These are phyloP conservation scores for Pulveroboletus frians DNA, from an alignment of 768 basidiomycete genomes.

Conservation along the genomic window DNA sequence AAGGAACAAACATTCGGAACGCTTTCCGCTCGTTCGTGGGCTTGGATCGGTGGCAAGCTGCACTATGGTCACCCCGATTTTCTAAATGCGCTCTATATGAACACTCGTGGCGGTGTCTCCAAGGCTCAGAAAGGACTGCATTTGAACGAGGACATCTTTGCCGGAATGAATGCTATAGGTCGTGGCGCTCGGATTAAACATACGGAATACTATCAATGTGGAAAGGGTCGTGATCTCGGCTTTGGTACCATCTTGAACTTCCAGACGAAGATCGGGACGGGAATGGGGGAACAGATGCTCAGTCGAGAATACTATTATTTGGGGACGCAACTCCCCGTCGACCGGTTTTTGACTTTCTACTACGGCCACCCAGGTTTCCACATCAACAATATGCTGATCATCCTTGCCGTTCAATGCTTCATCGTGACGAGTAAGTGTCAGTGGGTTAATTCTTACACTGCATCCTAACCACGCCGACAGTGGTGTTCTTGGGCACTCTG, in stretches of 20 bases:
- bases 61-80: slow-evolving; percentile 99
- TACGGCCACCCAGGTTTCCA: slow-evolving; percentile 99
- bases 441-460: not conserved
- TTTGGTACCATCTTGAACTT: slow-evolving; percentile 99
- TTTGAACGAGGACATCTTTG: slow-evolving; percentile 99
- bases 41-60: slow-evolving; percentile 97
- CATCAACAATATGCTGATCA: slow-evolving; percentile 99
- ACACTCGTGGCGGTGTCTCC: slow-evolving; percentile 94
- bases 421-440: slow-evolving; percentile 73
- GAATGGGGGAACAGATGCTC: slow-evolving; percentile 99
- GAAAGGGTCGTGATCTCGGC: slow-evolving; percentile 96
- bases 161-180: slow-evolving; percentile 97
- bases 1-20: slow-evolving; percentile 99
- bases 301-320: slow-evolving; percentile 99
- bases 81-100: slow-evolving; percentile 97
- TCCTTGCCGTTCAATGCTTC: slow-evolving; percentile 94
- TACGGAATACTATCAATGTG: slow-evolving; percentile 98
- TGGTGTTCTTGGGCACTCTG: slow-evolving; percentile 93
- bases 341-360: slow-evolving; percentile 99
- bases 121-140: slow-evolving; percentile 99
- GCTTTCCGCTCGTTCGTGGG: slow-evolving; percentile 89
- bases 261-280: slow-evolving; percentile 99
- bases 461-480: slow-evolving; percentile 36
- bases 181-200: slow-evolving; percentile 98
- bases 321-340: slow-evolving; percentile 95